Base-by-base conservation (phyloP, 805 yeast species). In the Ogataea zsoltii region DNA sequence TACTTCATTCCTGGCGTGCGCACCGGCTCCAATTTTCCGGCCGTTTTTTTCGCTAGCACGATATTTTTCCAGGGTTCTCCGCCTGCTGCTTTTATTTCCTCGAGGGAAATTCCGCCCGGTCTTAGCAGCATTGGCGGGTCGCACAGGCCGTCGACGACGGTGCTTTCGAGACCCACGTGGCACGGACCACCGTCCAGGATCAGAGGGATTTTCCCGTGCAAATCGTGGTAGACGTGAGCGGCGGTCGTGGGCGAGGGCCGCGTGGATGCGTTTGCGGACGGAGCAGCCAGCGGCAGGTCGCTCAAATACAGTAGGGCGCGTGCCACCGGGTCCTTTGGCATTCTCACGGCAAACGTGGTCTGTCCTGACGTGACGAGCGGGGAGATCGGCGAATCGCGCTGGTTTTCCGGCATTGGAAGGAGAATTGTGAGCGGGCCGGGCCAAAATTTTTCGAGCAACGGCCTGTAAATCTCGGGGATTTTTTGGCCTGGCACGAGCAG, bases 1-100 rank as follows among this genome's bases (percentile, higher is more conserved):
- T 94, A 94, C 61, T 94, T 94, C 99, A 94, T 94, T 0, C 99
- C 99, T 0, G 99, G 99, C 0, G 99, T 94, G 55, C 86, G 77
- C 0, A 86, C 95, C 1, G 82, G 75, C 51, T 88, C 97, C 16
- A 58, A 32, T 26, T 72, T 68, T 15, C 82, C 86, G 1, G 88
- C 88, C 2, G 80, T 79, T 51, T 75, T 77, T 53, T 80, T 84
- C 7, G 87, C 90, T 4, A 86, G 67, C 5, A 78, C 65, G 2
- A 88, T 77, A 39, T 80, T 63, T 6, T 64, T 56, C 97, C 97
- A 91, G 11, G 44, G 58, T 1, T 61, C 65, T 0, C 96, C 96
- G 0, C 96, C 96, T 34, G 64, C 66, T 42, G 66, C 52, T 36
- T 71, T 68, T 25, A 94, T 83, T 38, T 88, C 82, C 57, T 92